Base-by-base conservation (phyloP, 352 stramenopile genomes). In the Blastocystis sp. region DNA sequence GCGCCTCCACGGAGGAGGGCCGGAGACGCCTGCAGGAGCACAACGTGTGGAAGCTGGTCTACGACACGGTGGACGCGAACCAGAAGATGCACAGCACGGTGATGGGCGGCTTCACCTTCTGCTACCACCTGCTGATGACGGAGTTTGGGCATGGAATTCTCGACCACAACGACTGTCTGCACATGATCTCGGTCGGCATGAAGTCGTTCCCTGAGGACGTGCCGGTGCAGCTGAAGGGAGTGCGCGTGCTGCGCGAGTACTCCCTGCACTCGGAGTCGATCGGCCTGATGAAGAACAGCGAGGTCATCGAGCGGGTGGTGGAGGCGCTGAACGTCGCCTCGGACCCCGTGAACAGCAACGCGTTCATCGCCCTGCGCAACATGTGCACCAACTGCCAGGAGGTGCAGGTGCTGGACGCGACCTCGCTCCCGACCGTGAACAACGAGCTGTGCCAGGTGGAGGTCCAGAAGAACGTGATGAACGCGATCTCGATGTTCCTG, bases 341-440 rank as follows among this genome's bases (percentile, higher is more conserved):
- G 56, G 53, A 84, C 55, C 53, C 64, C 7, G 73, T 84, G 45
- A 68, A 84, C 50, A 68, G 20, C 23, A 84, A 68, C 56, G 73
- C 73, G 23, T 84, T 84, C 50, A 84, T 68, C 56, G 73, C 73
- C 26, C n/a, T 84, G 73, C 54, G 73, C 34, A 84, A 84, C 50
- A 64, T 84, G 73, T 84, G 73, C 50, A 84, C 73, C 20, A 84
- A 84, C 73, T 84, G 45, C 37, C 47, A 84, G 73, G 73, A 84
- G 26, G 73, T 84, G 53, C 53, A 84, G 23, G 73, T 84, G 50
- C 50, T 84, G 45, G 73, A 84, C 29, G 54, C 73, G 37, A 84
- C 73, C 13, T 84, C 73, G 56, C n/a, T 84, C 23, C 73, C 73
- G 20, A 66, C 73, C 34, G 73, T 84, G 45, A 61, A 84, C 55